phyloP scores from a whole-genome alignment of 2,329 filamentous ascomycete species.

The Pezizomycotina sp. region DNA sequence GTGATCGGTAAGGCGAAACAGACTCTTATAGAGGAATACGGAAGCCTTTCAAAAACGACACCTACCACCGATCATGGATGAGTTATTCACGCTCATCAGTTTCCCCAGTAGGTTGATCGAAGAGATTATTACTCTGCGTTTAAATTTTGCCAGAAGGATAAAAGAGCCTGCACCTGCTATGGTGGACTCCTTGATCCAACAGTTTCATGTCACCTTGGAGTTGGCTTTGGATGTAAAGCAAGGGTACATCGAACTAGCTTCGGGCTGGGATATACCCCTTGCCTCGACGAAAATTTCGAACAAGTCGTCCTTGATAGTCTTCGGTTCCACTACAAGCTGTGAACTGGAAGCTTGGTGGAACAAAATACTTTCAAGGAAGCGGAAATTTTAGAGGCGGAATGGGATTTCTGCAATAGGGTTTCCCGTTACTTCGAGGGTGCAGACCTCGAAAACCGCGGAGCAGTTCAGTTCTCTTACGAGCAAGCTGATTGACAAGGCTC shows the following conservation, averaged over 20 bases:
- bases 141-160: constrained; percentile 86
- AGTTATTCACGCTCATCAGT: constrained; percentile 87
- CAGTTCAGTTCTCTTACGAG: constrained; percentile 89
- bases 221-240: constrained; percentile 86
- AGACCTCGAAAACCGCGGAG: constrained; percentile 89
- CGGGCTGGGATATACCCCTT: constrained; percentile 89
- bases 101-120: constrained; percentile 92
- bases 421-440: constrained; percentile 81
- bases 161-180: constrained; percentile 85
- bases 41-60: constrained; percentile 73
- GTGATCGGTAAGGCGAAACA: constrained; percentile 89
- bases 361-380: constrained; percentile 99
- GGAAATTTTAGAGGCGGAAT: constrained; percentile 91
- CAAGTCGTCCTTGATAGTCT: constrained; percentile 78
- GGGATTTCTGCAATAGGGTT: constrained; percentile 91
- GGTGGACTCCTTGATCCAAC: constrained; percentile 92
- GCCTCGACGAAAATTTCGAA: constrained; percentile 93
- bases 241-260: constrained; percentile 67
- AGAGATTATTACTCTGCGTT: constrained; percentile 82
- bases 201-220: constrained; percentile 84
- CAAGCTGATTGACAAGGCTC: constrained; percentile 74
- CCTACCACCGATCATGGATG: constrained; percentile 88
- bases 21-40: constrained; percentile 73
- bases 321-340: constrained; percentile 98
- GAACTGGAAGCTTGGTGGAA: constrained; percentile 96